phyloP scores from a whole-genome alignment of 164 flowering plant genomes.

The Aristolochia fimbriata region DNA sequence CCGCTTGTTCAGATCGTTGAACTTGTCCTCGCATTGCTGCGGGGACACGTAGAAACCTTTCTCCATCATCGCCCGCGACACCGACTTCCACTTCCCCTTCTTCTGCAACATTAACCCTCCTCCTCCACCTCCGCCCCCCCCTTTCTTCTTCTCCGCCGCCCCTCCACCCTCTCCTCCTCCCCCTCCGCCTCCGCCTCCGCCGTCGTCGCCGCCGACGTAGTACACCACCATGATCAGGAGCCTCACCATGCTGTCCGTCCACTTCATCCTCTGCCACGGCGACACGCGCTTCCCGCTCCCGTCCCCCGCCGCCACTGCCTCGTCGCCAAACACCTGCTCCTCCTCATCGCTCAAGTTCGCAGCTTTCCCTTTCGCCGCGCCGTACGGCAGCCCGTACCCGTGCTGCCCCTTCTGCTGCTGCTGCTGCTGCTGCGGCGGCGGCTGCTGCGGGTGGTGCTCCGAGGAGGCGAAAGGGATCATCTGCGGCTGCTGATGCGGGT shows the following conservation, averaged over 20 bases:
- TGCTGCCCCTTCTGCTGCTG: too few relatives aligned
- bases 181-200: slow-evolving; percentile 29
- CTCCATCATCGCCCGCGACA: slow-evolving; percentile 82
- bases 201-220: slow-evolving; percentile 42
- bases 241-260: slow-evolving; percentile 77
- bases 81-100: slow-evolving; percentile 92
- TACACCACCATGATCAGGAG: slow-evolving; percentile 43
- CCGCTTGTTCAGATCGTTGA: slow-evolving; percentile 93
- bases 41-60: slow-evolving; percentile 86
- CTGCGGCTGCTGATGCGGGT: slow-evolving; percentile 14
- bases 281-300: slow-evolving; percentile 31
- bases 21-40: slow-evolving; percentile 96
- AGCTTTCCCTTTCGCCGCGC: background rate
- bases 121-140: slow-evolving; percentile 25
- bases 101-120: slow-evolving; percentile 63
- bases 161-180: slow-evolving; percentile 32
- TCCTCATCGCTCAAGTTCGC: slow-evolving; percentile 17
- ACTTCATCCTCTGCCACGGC: slow-evolving; percentile 83
- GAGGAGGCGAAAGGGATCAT: slow-evolving; percentile 10
- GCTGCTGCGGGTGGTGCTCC: slow-evolving; percentile 12
- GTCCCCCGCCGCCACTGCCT: slow-evolving; percentile 35
- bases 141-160: slow-evolving; percentile 13
- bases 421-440: background rate
- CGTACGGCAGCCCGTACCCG: background rate
- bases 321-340: slow-evolving; percentile 19